A percentile compares a stretch with the other conserved stretches of the same genome.
These are phyloP conservation scores for Rhynchospora tenuis DNA, from an alignment of 176 grass and related monocot species.

Conservation along the genomic window DNA sequence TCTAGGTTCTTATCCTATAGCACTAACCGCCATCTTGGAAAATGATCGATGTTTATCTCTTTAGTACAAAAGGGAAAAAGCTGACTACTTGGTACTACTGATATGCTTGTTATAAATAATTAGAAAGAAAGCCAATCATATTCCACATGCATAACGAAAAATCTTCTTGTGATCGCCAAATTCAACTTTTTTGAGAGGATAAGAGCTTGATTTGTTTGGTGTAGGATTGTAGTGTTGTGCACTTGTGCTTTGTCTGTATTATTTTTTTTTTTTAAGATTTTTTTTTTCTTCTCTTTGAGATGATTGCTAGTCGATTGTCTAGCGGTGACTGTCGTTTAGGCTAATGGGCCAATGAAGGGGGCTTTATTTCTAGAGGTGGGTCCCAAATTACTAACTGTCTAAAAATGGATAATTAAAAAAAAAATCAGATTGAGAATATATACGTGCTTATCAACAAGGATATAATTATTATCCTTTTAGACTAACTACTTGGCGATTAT, in stretches of 20 bases:
- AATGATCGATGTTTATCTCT: background rate
- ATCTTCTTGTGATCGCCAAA: background rate
- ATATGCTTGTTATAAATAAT: conserved; percentile 10
- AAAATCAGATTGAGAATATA: background rate
- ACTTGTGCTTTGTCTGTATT: background rate
- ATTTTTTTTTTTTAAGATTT: too few relatives aligned
- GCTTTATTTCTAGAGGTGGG: background rate
- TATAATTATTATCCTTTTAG: background rate
- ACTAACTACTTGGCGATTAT: too few relatives aligned
- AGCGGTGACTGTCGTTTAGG: background rate
- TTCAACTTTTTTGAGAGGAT: conserved; percentile 4
- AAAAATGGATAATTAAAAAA: background rate
- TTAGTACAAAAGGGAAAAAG: background rate
- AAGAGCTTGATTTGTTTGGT: background rate
- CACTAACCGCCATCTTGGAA: conserved; percentile 7
- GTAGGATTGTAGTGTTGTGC: background rate
- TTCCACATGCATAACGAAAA: background rate
- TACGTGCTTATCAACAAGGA: background rate
- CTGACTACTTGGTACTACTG: background rate
- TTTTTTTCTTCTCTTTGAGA: too few relatives aligned
- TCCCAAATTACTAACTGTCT: background rate
- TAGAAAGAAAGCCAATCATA: background rate
- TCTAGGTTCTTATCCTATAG: conserved; percentile 2
- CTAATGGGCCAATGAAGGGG: background rate
- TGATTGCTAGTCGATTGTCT: background rate